Base-by-base conservation (phyloP, 176 grass and related monocot genomes). In the Alopecurus myosuroides region DNA sequence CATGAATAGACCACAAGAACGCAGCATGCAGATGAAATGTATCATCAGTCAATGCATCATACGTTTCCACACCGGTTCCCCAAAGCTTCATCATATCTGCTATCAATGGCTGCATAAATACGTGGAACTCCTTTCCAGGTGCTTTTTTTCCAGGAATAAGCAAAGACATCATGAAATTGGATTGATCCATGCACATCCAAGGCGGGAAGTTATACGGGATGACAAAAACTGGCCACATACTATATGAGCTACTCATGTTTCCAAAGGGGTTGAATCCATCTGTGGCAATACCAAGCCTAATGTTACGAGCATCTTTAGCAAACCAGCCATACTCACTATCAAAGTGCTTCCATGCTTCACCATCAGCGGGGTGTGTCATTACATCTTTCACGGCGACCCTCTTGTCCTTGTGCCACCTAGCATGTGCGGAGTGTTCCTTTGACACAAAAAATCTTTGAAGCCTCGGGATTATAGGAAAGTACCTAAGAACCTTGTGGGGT, bases 241-340 rank as follows among this genome's bases (percentile, higher is more conserved):
- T 62, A 62, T 62, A 62, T 62, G 58, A 49, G 17, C 13, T 30
- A 13, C 60, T 67, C 46, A 77, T 34, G 2, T 46, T 36, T 1
- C 55, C 26, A 85, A 68, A 77, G 14, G 33, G 57, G 5, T 85
- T 76, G n/a, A 85, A 77, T 9, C 82, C 42, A 77, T 85, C 56
- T 0, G 7, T 77, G 10, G 73, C 53, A 68, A 85, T 23, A 36
- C 37, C 52, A 49, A 74, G 45, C 25, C 28, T 31, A 20, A 74
- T 11, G 11, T 50, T 74, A 29, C 17, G 28, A 0, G 45, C 42
- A 74, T 74, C 44, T 20, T 33, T 4, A 11, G 71, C 25, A 74
- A 74, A 33, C 26, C 15, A 53, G 9, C 34, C 5, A 23, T 37
- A 36, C 31, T 56, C 6, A 2, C 11, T 15, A 11, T 56, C 74